Evolutionary conservation across 352 stramenopile species (phyloP).

Genomic region (Globisporangium polare): DNA sequence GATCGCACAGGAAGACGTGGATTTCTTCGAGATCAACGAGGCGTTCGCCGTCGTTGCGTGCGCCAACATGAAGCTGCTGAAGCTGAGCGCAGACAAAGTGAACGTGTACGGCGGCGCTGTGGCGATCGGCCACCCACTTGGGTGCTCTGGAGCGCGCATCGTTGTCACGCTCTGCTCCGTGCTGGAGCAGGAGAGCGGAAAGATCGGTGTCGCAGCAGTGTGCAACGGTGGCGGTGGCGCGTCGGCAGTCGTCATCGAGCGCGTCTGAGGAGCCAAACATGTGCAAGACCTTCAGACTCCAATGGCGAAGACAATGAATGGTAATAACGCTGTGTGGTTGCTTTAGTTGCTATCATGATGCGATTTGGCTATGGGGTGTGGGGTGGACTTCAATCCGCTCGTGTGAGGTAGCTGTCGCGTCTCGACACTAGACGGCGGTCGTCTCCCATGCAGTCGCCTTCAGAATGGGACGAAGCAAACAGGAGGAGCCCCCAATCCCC

Average conservation of each 20-base stretch:
- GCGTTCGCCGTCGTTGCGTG: conserved; percentile 95
- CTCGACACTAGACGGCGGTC: no score
- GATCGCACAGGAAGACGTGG: conserved; percentile 81
- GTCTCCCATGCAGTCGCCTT: no score
- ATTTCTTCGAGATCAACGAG: conserved; percentile 98
- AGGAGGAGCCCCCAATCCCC: no score
- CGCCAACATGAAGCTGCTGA: conserved; percentile 90
- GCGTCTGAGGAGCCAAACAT: conserved; percentile 17
- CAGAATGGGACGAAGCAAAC: no score
- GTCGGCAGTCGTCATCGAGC: conserved; percentile 93
- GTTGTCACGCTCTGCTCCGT: conserved; percentile 91
- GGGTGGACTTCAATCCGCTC: no score
- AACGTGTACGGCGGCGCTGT: conserved; percentile 93
- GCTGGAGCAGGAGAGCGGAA: conserved; percentile 88
- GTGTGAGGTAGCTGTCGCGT: no score
- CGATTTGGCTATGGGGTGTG: no score
- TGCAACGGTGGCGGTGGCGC: conserved; percentile 97
- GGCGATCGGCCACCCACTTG: conserved; percentile 60
- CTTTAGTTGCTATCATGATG: no score
- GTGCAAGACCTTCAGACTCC: not conserved
- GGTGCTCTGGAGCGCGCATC: conserved; percentile 83
- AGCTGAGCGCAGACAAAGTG: conserved; percentile 82
- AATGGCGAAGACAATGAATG: no score
- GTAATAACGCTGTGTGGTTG: no score
- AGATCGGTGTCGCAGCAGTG: conserved; percentile 90